Evolutionary conservation across 2,329 filamentous ascomycete species (phyloP), one percentile per base, ranked within the genome.

Genomic region (Fusarium sp.): DNA sequence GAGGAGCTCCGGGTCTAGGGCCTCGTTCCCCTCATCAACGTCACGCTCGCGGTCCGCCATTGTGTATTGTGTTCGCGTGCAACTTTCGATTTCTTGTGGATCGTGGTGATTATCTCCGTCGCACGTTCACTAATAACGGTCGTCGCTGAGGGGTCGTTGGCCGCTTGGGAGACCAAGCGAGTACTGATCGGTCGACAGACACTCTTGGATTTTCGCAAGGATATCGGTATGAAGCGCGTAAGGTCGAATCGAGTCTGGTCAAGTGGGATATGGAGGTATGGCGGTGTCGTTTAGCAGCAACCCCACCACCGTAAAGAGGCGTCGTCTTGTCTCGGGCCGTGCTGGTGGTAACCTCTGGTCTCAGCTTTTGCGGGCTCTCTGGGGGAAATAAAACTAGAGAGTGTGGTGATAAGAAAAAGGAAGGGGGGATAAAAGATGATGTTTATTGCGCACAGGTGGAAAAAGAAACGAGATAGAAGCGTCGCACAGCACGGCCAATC

Each of bases 1-100:
- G 49, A 98, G 84, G 61, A 89, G 87, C 79, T 96, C 93, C 4
- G 95, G 95, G 78, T 98, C 94, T 34, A 78, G 84, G 32, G 81
- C 80, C 73, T 85, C 85, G 61, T 84, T 81, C 64, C 70, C 67
- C 41, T 79, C 77, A 35, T 82, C 79, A 44, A 79, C 75, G 24
- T 83, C 79, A 53, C 79, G 79, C 49, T 80, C 77, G 58, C 78
- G 77, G 69, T 83, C 81, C 56, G 79, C 78, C 83, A 85, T 85
- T 59, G 40, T 70, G 62, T 45, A 28, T 52, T 58, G 39, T 34
- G 53, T 53, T 55, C 35, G 54, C 39, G 53, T 28, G 34, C 29
- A 9, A 46, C 50, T 40, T 61, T 51, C 19, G 19, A 53, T 46
- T 38, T 15, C 39, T 49, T 46, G 63, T 44, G 29, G 45, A 32